Conservation (phyloP, 257 asterid species). For the Solanum medicagineum region DNA sequence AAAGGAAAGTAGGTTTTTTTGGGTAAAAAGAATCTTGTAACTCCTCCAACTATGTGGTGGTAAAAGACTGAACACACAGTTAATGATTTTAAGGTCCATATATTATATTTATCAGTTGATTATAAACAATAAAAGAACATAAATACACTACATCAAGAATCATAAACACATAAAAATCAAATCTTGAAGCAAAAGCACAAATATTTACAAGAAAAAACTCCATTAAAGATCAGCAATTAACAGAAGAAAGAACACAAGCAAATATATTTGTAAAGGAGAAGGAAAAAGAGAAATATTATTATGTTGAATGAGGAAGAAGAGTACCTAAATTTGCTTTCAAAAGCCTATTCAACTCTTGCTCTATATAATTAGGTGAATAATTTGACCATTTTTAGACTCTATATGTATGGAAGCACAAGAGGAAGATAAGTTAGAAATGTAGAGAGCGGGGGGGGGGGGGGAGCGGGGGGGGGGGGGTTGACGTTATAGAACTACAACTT, state of each 20-base stretch:
- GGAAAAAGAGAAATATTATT: neutral
- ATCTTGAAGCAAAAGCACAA: neutral
- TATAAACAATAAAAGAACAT: neutral
- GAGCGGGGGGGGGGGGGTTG: neutral
- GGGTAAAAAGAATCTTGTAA: neutral
- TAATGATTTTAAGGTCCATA: neutral
- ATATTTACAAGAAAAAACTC: neutral
- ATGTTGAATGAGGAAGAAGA: neutral
- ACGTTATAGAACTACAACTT: neutral
- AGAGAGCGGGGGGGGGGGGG: accelerated
- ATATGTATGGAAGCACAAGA: neutral
- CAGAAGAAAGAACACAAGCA: neutral
- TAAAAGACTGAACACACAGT: neutral
- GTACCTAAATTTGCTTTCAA: neutral
- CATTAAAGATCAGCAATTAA: neutral
- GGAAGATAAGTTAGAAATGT: neutral
- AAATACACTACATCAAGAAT: neutral
- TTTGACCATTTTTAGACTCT: neutral
- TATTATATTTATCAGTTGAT: neutral
- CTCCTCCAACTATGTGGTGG: neutral
- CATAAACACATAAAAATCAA: neutral
- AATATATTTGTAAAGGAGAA: neutral
- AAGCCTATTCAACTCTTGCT: neutral
- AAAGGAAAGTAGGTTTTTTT: neutral
- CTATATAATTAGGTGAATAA: neutral